A percentile compares a stretch with the other conserved stretches of the same genome.
Evolutionary conservation across 208 protist genomes (phyloP).

Genomic region (Leishmania guyanensis): DNA sequence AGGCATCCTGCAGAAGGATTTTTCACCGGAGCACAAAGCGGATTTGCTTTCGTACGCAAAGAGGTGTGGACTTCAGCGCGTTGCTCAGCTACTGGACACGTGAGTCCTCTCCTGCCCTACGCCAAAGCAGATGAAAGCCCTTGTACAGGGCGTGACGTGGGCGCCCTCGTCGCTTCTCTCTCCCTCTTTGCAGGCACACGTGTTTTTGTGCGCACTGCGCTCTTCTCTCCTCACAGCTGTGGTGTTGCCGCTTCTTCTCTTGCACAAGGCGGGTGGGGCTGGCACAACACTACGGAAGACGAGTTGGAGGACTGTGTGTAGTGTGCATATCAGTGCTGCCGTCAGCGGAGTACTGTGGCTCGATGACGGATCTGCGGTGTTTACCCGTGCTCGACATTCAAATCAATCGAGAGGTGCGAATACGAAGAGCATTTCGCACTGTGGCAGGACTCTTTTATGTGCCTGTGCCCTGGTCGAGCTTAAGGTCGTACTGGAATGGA

Average conservation of each 20-base stretch:
- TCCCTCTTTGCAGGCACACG: not conserved
- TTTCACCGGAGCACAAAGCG: conserved; percentile 21
- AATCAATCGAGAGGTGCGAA: not conserved
- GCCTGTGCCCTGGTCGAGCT: not conserved
- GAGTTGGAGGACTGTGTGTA: not conserved
- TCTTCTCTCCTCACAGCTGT: not conserved
- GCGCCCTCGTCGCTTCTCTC: not conserved
- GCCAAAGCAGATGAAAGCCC: not conserved
- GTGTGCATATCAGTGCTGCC: not conserved
- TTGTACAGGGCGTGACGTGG: not conserved
- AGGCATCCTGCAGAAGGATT: not conserved
- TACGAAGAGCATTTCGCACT: not conserved
- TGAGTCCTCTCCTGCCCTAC: not conserved
- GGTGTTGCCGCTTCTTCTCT: not conserved
- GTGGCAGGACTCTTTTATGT: not conserved
- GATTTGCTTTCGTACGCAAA: conserved; percentile 18
- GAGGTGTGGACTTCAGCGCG: conserved; percentile 7
- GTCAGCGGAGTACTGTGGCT: not conserved
- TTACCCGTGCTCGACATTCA: not conserved
- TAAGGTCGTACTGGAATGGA: not conserved
- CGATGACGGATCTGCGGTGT: not conserved
- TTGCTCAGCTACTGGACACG: conserved; percentile 9
- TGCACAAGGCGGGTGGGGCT: not conserved
- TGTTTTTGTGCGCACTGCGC: not conserved
- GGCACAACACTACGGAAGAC: not conserved